phyloP scores from a whole-genome alignment of 768 basidiomycete genomes.

The Nidularia sp. region DNA sequence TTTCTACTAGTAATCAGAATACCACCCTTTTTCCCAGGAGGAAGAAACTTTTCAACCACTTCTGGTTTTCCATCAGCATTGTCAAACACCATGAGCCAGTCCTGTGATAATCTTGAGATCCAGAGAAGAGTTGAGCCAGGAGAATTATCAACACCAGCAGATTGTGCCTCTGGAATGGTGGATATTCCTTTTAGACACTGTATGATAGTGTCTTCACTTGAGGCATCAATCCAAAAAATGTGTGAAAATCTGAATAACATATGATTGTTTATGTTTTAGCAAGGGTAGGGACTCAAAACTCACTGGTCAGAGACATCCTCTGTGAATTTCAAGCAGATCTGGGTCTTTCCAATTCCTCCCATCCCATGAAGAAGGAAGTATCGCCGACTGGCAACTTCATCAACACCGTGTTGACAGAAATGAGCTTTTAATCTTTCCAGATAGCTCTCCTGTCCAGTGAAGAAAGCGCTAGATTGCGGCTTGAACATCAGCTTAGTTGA shows the following conservation, averaged over 20 bases:
- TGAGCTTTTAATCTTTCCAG: not conserved
- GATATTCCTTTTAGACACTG: conserved; percentile 5
- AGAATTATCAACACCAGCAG: conserved; percentile 1
- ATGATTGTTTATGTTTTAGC: not conserved
- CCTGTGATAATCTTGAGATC: not conserved
- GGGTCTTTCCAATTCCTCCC: not conserved
- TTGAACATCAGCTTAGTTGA: too few species aligned
- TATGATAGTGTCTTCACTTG: conserved; percentile 8
- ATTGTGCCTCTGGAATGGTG: not conserved
- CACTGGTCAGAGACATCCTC: not conserved
- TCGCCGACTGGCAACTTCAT: not conserved
- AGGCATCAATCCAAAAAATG: conserved; percentile 19
- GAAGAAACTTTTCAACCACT: conserved; percentile 6
- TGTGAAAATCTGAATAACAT: conserved; percentile 6
- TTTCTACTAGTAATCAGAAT: conserved; percentile 10
- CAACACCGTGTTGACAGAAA: not conserved
- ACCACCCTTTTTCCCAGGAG: conserved; percentile 7
- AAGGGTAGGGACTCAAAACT: not conserved
- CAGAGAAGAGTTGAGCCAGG: not conserved
- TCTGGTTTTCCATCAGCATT: conserved; percentile 7
- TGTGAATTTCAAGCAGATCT: conserved; percentile 2
- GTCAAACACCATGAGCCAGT: conserved; percentile 13
- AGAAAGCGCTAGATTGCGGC: not conserved
- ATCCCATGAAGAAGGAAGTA: not conserved
- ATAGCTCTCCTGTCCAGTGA: not conserved